phyloP scores from a whole-genome alignment of 495 filamentous ascomycete genomes.

The Neurospora africana region DNA sequence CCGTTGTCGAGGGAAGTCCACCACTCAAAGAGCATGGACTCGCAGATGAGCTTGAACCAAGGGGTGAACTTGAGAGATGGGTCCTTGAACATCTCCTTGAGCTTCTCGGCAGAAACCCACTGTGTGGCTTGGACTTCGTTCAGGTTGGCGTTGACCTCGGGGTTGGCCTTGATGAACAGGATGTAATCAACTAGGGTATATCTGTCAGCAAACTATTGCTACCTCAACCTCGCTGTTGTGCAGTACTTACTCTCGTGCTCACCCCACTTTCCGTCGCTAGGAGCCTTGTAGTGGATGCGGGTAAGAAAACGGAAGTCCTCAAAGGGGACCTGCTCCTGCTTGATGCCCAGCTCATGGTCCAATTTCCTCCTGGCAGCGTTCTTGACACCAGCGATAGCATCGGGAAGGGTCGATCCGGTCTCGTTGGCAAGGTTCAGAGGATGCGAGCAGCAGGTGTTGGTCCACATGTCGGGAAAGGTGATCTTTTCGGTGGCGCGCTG shows the following conservation, averaged over 20 bases:
- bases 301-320: constrained; percentile 92
- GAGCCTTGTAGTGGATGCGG: constrained; percentile 94
- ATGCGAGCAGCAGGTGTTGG: constrained; percentile 99
- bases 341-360: constrained; percentile 89
- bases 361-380: constrained; percentile 87
- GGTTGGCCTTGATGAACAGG: constrained; percentile 91
- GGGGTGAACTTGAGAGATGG: constrained; percentile 78
- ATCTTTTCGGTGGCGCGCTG: constrained; percentile 97
- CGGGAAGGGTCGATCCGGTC: constrained; percentile 73
- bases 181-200: constrained; percentile 81
- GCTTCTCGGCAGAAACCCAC: constrained; percentile 72
- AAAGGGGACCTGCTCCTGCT: constrained; percentile 77
- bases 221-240: not conserved
- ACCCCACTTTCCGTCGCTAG: constrained; percentile 95
- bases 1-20: constrained; percentile 77
- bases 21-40: constrained; percentile 97
- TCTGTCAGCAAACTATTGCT: constrained; percentile 6
- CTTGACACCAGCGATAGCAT: constrained; percentile 74
- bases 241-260: constrained; percentile 83
- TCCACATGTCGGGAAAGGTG: constrained; percentile 99
- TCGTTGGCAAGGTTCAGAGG: constrained; percentile 85
- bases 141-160: constrained; percentile 64
- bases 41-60: constrained; percentile 99
- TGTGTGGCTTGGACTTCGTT: constrained; percentile 81
- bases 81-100: constrained; percentile 79